A percentile compares a stretch with the other conserved stretches of the same genome.
Conservation (phyloP, 768 basidiomycete genomes). For the Lyophyllum atratum region DNA sequence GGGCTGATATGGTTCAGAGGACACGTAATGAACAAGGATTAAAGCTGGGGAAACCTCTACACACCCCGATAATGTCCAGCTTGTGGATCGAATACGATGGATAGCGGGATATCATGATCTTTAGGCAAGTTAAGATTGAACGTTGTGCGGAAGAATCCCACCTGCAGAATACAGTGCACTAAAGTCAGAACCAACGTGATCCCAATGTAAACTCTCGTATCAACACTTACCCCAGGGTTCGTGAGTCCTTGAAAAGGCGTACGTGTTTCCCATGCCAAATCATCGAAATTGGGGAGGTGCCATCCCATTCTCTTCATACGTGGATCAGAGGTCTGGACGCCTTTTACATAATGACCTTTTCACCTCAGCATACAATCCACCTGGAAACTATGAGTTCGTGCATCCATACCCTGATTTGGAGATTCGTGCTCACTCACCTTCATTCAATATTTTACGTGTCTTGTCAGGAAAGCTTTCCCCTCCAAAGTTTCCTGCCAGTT, state of each 20-base stretch:
- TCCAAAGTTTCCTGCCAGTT: slow-evolving; percentile 13
- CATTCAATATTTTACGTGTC: slow-evolving; percentile 17
- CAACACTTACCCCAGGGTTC: slow-evolving; percentile 15
- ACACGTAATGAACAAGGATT: not conserved
- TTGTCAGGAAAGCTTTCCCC: slow-evolving; percentile 19
- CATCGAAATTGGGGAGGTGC: slow-evolving; percentile 19
- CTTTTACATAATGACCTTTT: not conserved
- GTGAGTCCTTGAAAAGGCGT: slow-evolving; percentile 16
- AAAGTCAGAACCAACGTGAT: not conserved
- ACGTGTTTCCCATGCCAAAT: slow-evolving; percentile 15
- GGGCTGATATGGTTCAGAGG: slow-evolving; percentile 1
- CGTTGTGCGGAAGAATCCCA: slow-evolving; percentile 19
- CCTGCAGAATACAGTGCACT: slow-evolving; percentile 8
- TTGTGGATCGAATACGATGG: slow-evolving; percentile 9
- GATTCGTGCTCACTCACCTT: too few species aligned
- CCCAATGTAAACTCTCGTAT: not conserved
- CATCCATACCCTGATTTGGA: too few species aligned
- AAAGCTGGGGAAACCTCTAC: not conserved
- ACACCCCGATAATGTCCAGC: slow-evolving; percentile 15
- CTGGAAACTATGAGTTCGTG: not conserved
- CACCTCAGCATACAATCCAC: slow-evolving; percentile 19
- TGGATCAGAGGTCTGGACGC: not conserved
- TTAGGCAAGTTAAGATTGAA: slow-evolving; percentile 14
- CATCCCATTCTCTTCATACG: slow-evolving; percentile 15
- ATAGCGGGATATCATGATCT: slow-evolving; percentile 14